Percentiles rank a stretch among this genome's conserved stretches.
phyloP scores from a whole-genome alignment of 768 basidiomycete genomes.

The Leucogyrophana mollusca region DNA sequence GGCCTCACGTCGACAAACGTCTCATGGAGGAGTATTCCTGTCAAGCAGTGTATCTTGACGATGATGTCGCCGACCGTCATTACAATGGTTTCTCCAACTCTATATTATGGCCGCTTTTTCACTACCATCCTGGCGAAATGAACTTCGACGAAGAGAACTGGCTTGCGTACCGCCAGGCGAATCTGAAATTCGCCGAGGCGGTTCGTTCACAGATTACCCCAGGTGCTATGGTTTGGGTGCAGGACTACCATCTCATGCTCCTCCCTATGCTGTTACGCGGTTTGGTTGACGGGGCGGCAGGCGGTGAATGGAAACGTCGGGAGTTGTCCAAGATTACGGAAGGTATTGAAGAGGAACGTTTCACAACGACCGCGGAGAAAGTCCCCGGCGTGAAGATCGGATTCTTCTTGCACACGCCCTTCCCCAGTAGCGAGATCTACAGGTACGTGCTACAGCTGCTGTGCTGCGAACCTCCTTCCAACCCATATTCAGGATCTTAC shows the following conservation, averaged over 20 bases:
- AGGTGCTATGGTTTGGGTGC: conserved; percentile 98
- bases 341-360: conserved; percentile 56
- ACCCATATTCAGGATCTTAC: conserved; percentile 69
- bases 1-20: conserved; percentile 86
- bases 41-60: conserved; percentile 96
- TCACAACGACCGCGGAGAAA: conserved; percentile 33
- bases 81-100: conserved; percentile 99
- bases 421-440: conserved; percentile 97
- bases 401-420: conserved; percentile 98
- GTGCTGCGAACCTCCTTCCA: conserved; percentile 5
- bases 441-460: conserved; percentile 51
- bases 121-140: conserved; percentile 99
- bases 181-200: conserved; percentile 89
- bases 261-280: conserved; percentile 93
- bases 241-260: conserved; percentile 98
- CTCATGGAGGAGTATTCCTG: conserved; percentile 95
- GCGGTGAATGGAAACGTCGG: conserved; percentile 53
- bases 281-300: conserved; percentile 71
- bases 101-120: conserved; percentile 99
- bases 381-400: conserved; percentile 87
- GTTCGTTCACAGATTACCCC: conserved; percentile 77
- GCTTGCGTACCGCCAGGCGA: conserved; percentile 96
- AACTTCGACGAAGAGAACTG: conserved; percentile 99
- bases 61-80: conserved; percentile 97
- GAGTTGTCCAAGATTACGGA: conserved; percentile 73